Base-by-base conservation (phyloP, 2,329 filamentous ascomycete species). In the Aspergillus fischeri region DNA sequence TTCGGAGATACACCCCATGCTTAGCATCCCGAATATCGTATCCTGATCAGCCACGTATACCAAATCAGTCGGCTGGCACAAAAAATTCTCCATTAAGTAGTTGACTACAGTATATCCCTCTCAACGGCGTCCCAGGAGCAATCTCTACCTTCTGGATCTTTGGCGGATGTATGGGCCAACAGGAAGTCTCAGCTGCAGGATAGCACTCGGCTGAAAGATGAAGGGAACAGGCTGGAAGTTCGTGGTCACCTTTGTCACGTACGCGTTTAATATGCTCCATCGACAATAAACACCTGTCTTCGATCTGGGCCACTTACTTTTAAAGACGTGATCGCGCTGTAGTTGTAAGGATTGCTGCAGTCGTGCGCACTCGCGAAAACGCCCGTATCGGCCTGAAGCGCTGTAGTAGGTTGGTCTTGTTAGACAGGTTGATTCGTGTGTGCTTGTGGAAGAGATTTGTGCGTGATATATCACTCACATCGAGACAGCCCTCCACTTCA, bases 151-250 rank as follows among this genome's bases (percentile, higher is more conserved):
- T 49, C 42, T 57, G 2, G 53, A 21, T 44, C 38, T 61, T 41
- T 52, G 53, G 25, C 47, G 55, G 5, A 56, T 28, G n/a, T 52
- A 55, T 47, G 59, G 53, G 1, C 51, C 57, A 20, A 47, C 42
- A 29, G 59, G 64, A 4, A 64, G 42, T 48, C 53, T 60, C 38
- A 64, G 53, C 10, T 54, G 42, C 3, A 58, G 61, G 24, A 66
- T 56, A 7, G 51, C 57, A 35, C 55, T 63, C n/a, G 61, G 62
- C 25, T 61, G 54, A 48, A 66, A 64, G 29, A 38, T 58, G 48
- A 61, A 60, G n/a, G 55, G 49, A 14, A 59, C 41, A 2, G 35
- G 54, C n/a, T 53, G 52, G 14, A 35, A 52, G 41, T 63, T 66
- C 51, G 64, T 65, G 28, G 52, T 44, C 24, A 63, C 54, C 64